Percentiles rank a stretch among this genome's conserved stretches.
These are phyloP conservation scores for Bauhinia variegata DNA, from an alignment of 306 rosid genomes.

Conservation along the genomic window DNA sequence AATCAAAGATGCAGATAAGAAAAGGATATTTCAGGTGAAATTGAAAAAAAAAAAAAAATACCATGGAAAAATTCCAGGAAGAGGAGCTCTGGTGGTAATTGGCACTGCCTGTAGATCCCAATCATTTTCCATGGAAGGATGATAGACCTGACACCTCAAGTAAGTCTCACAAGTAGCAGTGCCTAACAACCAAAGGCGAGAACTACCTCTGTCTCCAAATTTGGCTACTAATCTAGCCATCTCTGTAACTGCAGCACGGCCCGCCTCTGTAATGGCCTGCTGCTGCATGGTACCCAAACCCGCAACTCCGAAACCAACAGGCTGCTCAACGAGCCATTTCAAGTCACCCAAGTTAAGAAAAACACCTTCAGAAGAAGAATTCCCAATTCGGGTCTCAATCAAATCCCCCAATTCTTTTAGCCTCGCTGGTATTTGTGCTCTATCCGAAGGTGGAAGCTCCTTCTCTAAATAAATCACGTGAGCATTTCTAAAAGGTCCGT, in stretches of 20 bases:
- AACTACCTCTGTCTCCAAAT: constrained; percentile 57
- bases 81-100: constrained; percentile 66
- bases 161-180: constrained; percentile 98
- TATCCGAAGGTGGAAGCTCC: constrained; percentile 70
- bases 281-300: constrained; percentile 60
- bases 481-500: constrained; percentile 52
- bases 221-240: constrained; percentile 66
- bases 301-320: constrained; percentile 46
- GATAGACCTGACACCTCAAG: constrained; percentile 98
- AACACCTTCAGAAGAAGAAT: constrained; percentile 52
- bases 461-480: constrained; percentile 73
- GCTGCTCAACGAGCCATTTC: constrained; percentile 93
- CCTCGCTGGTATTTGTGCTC: constrained; percentile 48
- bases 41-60: constrained; percentile 28
- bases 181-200: constrained; percentile 82
- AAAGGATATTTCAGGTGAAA: neutral
- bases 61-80: constrained; percentile 76
- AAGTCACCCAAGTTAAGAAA: constrained; percentile 85
- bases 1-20: too few relatives aligned
- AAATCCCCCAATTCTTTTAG: constrained; percentile 67
- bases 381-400: constrained; percentile 58
- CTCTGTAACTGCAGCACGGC: constrained; percentile 77
- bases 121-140: constrained; percentile 93
- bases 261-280: constrained; percentile 65
- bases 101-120: constrained; percentile 99